Evolutionary conservation across 1,284 basidiomycete species (phyloP).

Genomic region (Pseudozyma sp.): DNA sequence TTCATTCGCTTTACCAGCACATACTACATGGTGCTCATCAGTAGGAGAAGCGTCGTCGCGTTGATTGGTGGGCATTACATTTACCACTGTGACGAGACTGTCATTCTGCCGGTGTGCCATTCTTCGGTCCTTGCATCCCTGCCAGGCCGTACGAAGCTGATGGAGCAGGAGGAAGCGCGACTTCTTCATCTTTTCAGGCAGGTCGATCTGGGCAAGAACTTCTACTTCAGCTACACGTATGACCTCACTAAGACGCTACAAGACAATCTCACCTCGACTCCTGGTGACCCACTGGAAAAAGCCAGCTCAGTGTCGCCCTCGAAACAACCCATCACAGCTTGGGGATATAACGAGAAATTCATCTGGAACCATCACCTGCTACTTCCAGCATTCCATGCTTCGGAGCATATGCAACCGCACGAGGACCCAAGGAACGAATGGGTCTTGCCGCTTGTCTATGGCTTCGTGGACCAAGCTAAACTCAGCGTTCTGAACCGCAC

Average conservation of each 20-base stretch:
- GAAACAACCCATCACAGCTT: slow-evolving; percentile 55
- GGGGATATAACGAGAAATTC: slow-evolving; percentile 85
- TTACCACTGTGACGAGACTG: slow-evolving; percentile 94
- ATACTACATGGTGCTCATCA: slow-evolving; percentile 75
- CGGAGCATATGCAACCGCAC: slow-evolving; percentile 37
- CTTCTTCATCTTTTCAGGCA: slow-evolving; percentile 93
- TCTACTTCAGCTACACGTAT: slow-evolving; percentile 98
- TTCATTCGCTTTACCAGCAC: slow-evolving; percentile 67
- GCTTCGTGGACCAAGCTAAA: slow-evolving; percentile 98
- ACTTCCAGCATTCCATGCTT: slow-evolving; percentile 72
- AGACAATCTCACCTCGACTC: slow-evolving; percentile 80
- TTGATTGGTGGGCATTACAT: slow-evolving; percentile 96
- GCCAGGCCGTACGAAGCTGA: slow-evolving; percentile 57
- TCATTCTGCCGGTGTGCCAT: slow-evolving; percentile 76
- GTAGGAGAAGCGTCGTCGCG: slow-evolving; percentile 90
- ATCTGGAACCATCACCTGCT: slow-evolving; percentile 97
- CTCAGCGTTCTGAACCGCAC: slow-evolving; percentile 89
- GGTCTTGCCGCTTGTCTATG: slow-evolving; percentile 93
- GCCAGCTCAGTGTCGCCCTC: slow-evolving; percentile 52
- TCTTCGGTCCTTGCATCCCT: slow-evolving; percentile 49
- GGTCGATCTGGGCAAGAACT: slow-evolving; percentile 97
- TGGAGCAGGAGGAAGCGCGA: slow-evolving; percentile 68
- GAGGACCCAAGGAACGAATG: slow-evolving; percentile 74
- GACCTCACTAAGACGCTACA: slow-evolving; percentile 96
- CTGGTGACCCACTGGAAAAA: slow-evolving; percentile 63